Percentiles rank a stretch among this genome's conserved stretches.
These are phyloP conservation scores for Cystobasidium pallidum DNA, from an alignment of 1,284 basidiomycete genomes.

Conservation along the genomic window DNA sequence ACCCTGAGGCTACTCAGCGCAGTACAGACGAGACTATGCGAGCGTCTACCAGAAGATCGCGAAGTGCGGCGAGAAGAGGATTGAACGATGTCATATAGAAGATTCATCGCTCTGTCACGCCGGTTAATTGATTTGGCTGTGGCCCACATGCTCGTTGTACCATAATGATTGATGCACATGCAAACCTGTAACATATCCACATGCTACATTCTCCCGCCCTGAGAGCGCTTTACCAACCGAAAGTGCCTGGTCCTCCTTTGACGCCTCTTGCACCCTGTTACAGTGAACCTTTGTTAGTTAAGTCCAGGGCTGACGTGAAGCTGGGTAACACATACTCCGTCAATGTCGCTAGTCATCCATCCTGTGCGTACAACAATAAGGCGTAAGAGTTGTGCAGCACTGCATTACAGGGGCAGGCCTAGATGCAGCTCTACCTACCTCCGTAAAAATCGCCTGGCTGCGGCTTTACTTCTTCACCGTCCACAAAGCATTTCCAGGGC, in stretches of 20 bases:
- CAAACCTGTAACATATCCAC: background rate
- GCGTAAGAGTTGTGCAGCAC: too few relatives aligned
- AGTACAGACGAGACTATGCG: conserved; percentile 5
- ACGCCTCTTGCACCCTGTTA: conserved; percentile 31
- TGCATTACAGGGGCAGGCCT: too few relatives aligned
- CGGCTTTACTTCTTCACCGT: conserved; percentile 54
- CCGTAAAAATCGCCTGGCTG: conserved; percentile 54
- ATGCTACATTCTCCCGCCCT: background rate
- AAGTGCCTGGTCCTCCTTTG: conserved; percentile 44
- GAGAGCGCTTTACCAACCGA: conserved; percentile 19
- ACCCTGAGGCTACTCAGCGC: conserved; percentile 14
- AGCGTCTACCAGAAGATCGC: background rate
- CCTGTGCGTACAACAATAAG: conserved; percentile 18
- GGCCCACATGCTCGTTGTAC: conserved; percentile 13
- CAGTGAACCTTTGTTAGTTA: background rate
- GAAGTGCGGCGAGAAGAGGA: conserved; percentile 1
- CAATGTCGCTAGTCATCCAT: conserved; percentile 45
- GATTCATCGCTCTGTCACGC: too few relatives aligned
- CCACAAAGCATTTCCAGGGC: conserved; percentile 56
- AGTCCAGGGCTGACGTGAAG: background rate
- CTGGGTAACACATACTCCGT: conserved; percentile 19
- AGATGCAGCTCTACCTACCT: conserved; percentile 4
- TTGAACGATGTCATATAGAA: too few relatives aligned
- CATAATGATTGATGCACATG: background rate
- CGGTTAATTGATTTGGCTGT: background rate